phyloP scores from a whole-genome alignment of 257 asterid species.

The Fraxinus quadrangulata region DNA sequence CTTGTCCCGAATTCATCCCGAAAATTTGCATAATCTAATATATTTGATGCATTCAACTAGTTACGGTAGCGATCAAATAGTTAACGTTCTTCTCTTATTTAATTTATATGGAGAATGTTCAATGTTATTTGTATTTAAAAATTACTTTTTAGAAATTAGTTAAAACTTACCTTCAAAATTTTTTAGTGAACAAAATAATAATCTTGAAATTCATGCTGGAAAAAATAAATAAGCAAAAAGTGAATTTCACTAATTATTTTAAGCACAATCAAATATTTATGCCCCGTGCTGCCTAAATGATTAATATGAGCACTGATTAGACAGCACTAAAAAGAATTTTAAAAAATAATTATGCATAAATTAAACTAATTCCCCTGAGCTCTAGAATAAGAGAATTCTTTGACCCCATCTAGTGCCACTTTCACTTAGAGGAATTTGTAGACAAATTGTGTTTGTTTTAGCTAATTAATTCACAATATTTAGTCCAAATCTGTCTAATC shows the following conservation, averaged over 20 bases:
- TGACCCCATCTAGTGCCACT: not conserved
- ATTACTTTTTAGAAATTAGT: not conserved
- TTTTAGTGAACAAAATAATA: not conserved
- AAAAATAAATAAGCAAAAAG: no score
- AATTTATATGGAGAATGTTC: not conserved
- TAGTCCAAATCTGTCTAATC: constrained; percentile 33
- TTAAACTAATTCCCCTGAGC: not conserved
- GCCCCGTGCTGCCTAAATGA: not conserved
- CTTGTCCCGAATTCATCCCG: not conserved
- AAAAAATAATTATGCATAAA: not conserved
- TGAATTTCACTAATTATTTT: no score
- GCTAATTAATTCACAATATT: not conserved
- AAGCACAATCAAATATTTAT: no score
- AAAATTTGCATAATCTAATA: not conserved
- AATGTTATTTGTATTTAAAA: no score
- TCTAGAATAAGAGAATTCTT: not conserved
- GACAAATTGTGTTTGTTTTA: not conserved
- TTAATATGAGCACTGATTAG: constrained; percentile 2
- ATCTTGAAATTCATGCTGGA: not conserved
- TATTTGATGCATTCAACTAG: not conserved
- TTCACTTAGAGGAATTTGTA: not conserved
- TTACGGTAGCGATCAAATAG: not conserved
- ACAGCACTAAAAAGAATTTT: not conserved
- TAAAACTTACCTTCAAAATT: no score
- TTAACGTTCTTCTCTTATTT: not conserved